Conservation (phyloP, 1,139 yeast species). For the Pichia sp. region DNA sequence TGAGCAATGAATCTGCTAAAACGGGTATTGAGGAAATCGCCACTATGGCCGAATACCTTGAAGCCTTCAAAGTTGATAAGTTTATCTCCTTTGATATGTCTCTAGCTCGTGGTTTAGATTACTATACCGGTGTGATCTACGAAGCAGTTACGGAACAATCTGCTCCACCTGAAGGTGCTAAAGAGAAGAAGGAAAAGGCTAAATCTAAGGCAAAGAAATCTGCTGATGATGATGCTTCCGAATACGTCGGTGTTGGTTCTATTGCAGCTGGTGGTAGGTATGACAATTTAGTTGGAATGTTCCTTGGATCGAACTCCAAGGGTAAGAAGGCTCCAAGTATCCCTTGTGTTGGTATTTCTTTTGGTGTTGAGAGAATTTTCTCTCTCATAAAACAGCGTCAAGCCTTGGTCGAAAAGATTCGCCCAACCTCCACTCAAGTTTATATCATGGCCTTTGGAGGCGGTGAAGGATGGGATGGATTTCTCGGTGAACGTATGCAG, state of each 20-base stretch:
- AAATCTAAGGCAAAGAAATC: slow-evolving; percentile 29
- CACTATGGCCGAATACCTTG: slow-evolving; percentile 67
- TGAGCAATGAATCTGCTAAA: slow-evolving; percentile 65
- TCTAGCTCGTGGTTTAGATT: slow-evolving; percentile 94
- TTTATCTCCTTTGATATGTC: slow-evolving; percentile 84
- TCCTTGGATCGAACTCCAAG: slow-evolving; percentile 58
- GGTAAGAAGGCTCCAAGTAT: slow-evolving; percentile 76
- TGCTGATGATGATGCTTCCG: slow-evolving; percentile 83
- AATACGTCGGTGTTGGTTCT: slow-evolving; percentile 96
- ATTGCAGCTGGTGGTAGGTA: slow-evolving; percentile 99
- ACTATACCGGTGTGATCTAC: slow-evolving; percentile 92
- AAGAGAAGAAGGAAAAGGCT: slow-evolving; percentile 56
- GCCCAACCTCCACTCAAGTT: slow-evolving; percentile 86
- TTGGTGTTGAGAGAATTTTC: slow-evolving; percentile 93
- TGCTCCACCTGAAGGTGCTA: slow-evolving; percentile 85
- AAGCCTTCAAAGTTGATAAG: slow-evolving; percentile 67
- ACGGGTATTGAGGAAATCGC: slow-evolving; percentile 80
- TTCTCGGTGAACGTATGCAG: slow-evolving; percentile 84
- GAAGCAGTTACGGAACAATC: slow-evolving; percentile 94
- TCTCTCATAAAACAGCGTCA: slow-evolving; percentile 78
- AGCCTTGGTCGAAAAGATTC: slow-evolving; percentile 51
- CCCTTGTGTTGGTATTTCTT: slow-evolving; percentile 96
- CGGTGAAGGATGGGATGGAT: slow-evolving; percentile 93
- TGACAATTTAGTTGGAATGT: slow-evolving; percentile 95
- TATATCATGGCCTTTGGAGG: slow-evolving; percentile 98